These are phyloP conservation scores for Exophiala aquamarina DNA, from an alignment of 2,329 filamentous ascomycete species.

Conservation along the genomic window DNA sequence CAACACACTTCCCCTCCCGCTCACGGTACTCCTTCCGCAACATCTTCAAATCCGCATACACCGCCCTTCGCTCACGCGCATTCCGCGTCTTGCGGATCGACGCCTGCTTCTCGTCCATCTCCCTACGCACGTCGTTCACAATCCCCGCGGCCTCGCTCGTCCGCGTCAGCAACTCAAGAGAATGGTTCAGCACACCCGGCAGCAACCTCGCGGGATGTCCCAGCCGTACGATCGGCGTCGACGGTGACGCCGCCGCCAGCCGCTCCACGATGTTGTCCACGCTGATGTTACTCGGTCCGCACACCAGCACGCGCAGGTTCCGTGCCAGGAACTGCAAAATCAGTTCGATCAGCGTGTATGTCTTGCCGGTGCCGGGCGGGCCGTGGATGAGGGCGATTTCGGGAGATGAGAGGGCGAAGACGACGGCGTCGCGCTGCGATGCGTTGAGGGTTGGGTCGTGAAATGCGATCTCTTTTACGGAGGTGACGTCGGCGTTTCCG, in stretches of 20 bases:
- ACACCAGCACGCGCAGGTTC: constrained; percentile 78
- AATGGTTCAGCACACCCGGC: constrained; percentile 83
- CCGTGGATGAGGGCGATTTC: constrained; percentile 92
- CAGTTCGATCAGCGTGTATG: constrained; percentile 91
- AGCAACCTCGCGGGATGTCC: constrained; percentile 90
- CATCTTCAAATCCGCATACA: constrained; percentile 83
- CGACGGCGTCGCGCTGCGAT: constrained; percentile 63
- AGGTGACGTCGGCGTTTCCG: constrained; percentile 49
- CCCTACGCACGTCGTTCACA: constrained; percentile 82
- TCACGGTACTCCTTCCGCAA: constrained; percentile 85
- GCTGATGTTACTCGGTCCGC: constrained; percentile 92
- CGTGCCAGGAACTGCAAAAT: constrained; percentile 84
- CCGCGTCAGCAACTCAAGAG: constrained; percentile 84
- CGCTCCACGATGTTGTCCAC: constrained; percentile 98
- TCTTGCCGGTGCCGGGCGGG: constrained; percentile 94
- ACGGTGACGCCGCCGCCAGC: constrained; percentile 61
- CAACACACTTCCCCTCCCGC: constrained; percentile 78
- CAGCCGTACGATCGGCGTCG: constrained; percentile 81
- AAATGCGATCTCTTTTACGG: constrained; percentile 51
- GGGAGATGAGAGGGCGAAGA: constrained; percentile 78
- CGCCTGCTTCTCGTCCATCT: constrained; percentile 90
- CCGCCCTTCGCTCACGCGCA: constrained; percentile 73
- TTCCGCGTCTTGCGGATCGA: constrained; percentile 84
- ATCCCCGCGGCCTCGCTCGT: constrained; percentile 88
- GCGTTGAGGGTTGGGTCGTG: constrained; percentile 58